Evolutionary conservation across 2,329 filamentous ascomycete species (phyloP), one percentile per base, ranked within the genome.

Genomic region (Westerdykella ornata): DNA sequence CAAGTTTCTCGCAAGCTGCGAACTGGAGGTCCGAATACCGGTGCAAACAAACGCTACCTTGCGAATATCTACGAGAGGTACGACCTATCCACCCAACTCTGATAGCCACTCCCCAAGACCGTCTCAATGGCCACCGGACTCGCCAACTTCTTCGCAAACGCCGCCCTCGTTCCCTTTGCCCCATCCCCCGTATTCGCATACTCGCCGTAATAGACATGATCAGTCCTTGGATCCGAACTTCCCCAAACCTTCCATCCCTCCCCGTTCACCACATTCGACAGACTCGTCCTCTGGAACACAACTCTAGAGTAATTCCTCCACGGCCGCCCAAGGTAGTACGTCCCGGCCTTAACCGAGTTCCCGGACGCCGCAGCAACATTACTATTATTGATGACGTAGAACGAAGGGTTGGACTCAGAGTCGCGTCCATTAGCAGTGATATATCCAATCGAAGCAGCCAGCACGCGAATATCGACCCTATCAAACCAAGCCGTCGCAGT

Each of bases 191-290:
- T 71, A 60, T 84, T 84, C 15, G 51, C 62, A 53, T 75, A 82
- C 67, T 84, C 81, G 8, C 64, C 75, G 47, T 76, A 82, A 18
- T 67, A 60, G 1, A 82, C 74, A 33, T 76, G 63, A 26, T 66
- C 68, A 1, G 75, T 79, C 28, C 71, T 68, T n/a, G 68, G 56
- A 33, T 72, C 66, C 2, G 65, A 67, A 1, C 50, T 63, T 43
- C 71, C 71, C 80, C 80, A 84, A 19, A 67, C 54, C 2, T 52
- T 58, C 80, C 81, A 84, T 0, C 80, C 81, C 0, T 72, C 72
- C 2, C 68, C 44, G 51, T 82, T 81, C 52, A 84, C 72, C 15
- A 82, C 76, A 17, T 65, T 62, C 7, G 68, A 69, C 61, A 84
- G 65, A 22, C 56, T 56, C 0, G 74, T 75, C 38, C 69, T 63